Evolutionary conservation across 805 yeast species (phyloP), one percentile per base, ranked within the genome.

Genomic region (Wickerhamomyces canadensis): DNA sequence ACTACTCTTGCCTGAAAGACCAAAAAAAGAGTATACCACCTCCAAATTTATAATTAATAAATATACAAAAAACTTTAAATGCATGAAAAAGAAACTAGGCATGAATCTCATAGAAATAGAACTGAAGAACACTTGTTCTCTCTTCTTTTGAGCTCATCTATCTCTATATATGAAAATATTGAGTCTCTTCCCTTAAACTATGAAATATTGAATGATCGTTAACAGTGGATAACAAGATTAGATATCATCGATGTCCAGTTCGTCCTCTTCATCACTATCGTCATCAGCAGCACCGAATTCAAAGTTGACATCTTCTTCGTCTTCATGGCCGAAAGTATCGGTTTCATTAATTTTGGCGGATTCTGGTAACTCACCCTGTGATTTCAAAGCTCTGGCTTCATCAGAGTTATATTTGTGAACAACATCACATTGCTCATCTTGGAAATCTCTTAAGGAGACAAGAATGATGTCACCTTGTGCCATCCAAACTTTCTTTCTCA

Each of bases 401-500:
- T 93, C 99, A 35, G 96, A 82, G 64, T 84, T 87, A 68, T 83
- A 93, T 68, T 93, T 93, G 65, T 91, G 94, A 41, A 93, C 91
- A 51, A 93, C 97, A 63, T 93, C 99, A 72, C 97, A 93, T 64
- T 85, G 95, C 45, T 86, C 96, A 58, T 91, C 97, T 68, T 93
- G 97, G 79, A 93, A 93, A 58, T 93, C 99, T 75, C 99, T 88
- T 55, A 93, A 77, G 7, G 96, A 89, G 33, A 91, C 93, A 59
- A 93, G 72, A 52, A 93, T 87, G 54, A 93, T 93, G 62, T 93
- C 99, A 70, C 98, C 98, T 65, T 88, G 98, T 33, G 85, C 85
- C 87, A 93, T 89, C 99, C 99, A 93, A 44, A 93, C 98, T 78
- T 91, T 93, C 82, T 93, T 93, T 77, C 99, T 85, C 69, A 93